Conservation (phyloP, 1,284 basidiomycete genomes). For the Trichosporon sp. region DNA sequence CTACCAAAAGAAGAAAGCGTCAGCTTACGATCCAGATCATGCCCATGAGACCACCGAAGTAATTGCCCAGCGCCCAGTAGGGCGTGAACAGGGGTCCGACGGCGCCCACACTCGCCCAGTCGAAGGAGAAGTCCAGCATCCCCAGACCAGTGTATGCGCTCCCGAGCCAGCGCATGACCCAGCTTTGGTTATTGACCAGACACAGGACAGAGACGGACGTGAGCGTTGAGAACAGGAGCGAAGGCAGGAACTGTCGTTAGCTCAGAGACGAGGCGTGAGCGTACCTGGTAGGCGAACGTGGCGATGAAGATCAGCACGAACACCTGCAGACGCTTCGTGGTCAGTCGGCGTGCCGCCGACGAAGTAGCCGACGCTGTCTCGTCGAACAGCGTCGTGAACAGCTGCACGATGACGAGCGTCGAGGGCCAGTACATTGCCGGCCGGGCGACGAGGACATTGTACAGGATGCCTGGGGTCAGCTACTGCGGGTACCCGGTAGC, state of each 20-base stretch:
- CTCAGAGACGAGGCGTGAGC: neutral
- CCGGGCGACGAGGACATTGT: slow-evolving; percentile 53
- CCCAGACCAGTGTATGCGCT: slow-evolving; percentile 61
- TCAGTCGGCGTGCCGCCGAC: slow-evolving; percentile 44
- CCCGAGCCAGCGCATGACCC: slow-evolving; percentile 57
- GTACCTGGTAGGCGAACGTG: slow-evolving; percentile 55
- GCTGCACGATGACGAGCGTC: slow-evolving; percentile 58
- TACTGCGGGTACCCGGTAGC: slow-evolving; percentile 24
- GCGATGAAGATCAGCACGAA: slow-evolving; percentile 57
- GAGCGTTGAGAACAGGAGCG: slow-evolving; percentile 59
- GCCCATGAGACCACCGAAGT: slow-evolving; percentile 52
- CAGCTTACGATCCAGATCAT: slow-evolving; percentile 59
- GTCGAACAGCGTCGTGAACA: slow-evolving; percentile 61
- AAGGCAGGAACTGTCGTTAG: slow-evolving; percentile 58
- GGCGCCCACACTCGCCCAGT: slow-evolving; percentile 59
- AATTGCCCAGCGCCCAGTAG: slow-evolving; percentile 59
- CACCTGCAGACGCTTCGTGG: slow-evolving; percentile 54
- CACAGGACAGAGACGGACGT: slow-evolving; percentile 60
- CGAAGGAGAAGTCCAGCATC: slow-evolving; percentile 59
- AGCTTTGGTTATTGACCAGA: slow-evolving; percentile 56
- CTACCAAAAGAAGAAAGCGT: too few species aligned
- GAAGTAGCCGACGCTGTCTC: slow-evolving; percentile 27
- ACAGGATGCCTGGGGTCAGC: slow-evolving; percentile 48
- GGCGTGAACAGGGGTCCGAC: slow-evolving; percentile 60
- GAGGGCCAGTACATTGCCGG: slow-evolving; percentile 59